phyloP scores from a whole-genome alignment of 805 yeast genomes.

The Metschnikowia kunwiensis region DNA sequence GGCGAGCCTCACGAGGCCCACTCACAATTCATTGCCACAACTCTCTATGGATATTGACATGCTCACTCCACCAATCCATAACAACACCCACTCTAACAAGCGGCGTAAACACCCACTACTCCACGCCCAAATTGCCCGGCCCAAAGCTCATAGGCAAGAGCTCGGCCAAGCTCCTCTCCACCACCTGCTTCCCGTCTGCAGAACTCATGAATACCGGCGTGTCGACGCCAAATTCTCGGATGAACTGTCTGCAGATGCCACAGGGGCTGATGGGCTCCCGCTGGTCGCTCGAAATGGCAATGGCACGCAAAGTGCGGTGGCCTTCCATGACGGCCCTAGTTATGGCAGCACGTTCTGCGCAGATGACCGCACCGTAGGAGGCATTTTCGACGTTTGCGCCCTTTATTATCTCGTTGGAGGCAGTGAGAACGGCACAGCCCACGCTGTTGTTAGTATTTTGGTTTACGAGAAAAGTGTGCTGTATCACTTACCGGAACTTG shows the following conservation, averaged over 20 bases:
- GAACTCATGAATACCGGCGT: conserved; percentile 70
- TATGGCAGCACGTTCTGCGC: conserved; percentile 41
- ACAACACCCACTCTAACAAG: too few relatives aligned
- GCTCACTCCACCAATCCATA: too few relatives aligned
- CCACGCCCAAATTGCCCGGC: conserved; percentile 51
- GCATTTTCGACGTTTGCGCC: conserved; percentile 97
- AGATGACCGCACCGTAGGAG: conserved; percentile 61
- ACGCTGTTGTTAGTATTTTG: conserved; percentile 38
- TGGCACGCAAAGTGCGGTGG: conserved; percentile 45
- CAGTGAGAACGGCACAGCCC: conserved; percentile 70
- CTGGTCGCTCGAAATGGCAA: conserved; percentile 66
- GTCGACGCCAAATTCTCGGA: conserved; percentile 70
- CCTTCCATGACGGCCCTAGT: conserved; percentile 38
- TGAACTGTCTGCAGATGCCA: conserved; percentile 89
- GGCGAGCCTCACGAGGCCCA: too few relatives aligned
- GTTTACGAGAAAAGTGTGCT: not conserved
- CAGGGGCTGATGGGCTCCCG: conserved; percentile 73
- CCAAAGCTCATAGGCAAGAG: conserved; percentile 85
- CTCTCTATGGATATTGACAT: too few relatives aligned
- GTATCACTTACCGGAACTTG: conserved; percentile 46
- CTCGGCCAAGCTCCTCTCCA: conserved; percentile 52
- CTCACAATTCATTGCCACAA: too few relatives aligned
- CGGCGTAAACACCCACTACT: too few relatives aligned
- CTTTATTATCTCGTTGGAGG: conserved; percentile 43
- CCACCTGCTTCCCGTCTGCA: conserved; percentile 42